Percentiles rank a stretch among this genome's conserved stretches.
Conservation (phyloP, 352 stramenopile genomes). For the Phytopythium sindhum region DNA sequence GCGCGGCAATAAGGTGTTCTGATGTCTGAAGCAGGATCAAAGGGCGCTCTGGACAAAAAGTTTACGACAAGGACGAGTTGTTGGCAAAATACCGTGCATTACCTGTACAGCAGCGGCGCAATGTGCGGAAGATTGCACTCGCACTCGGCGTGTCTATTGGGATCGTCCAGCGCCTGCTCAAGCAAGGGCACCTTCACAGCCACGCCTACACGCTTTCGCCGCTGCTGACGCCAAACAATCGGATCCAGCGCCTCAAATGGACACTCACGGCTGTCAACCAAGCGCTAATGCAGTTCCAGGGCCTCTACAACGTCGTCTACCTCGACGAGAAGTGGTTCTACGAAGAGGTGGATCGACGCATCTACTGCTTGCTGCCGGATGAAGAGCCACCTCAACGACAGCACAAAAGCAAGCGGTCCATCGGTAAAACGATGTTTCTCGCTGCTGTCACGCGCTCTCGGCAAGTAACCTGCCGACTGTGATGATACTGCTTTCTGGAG, state of each 20-base stretch:
- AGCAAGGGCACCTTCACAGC: neutral
- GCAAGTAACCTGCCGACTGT: neutral
- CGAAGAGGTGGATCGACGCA: conserved; percentile 11
- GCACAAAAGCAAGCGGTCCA: conserved; percentile 16
- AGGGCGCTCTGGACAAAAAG: neutral
- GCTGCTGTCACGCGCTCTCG: conserved; percentile 12
- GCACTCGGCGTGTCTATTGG: neutral
- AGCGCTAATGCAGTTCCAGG: neutral
- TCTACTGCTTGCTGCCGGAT: conserved; percentile 11
- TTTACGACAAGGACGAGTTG: neutral
- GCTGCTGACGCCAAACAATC: neutral
- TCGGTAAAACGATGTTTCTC: conserved; percentile 24
- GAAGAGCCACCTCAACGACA: conserved; percentile 10
- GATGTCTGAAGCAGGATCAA: neutral
- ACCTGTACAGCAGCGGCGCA: neutral
- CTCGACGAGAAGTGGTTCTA: conserved; percentile 23
- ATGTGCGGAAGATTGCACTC: neutral
- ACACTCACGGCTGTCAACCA: neutral
- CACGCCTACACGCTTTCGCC: neutral
- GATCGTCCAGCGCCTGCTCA: neutral
- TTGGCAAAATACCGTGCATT: neutral
- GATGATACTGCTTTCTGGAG: neutral
- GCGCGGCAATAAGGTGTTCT: neutral
- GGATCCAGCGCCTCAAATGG: neutral
- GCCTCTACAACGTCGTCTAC: conserved; percentile 17